Base-by-base conservation (phyloP, 2,329 filamentous ascomycete genomes). In the Lasiodiplodia citricola region DNA sequence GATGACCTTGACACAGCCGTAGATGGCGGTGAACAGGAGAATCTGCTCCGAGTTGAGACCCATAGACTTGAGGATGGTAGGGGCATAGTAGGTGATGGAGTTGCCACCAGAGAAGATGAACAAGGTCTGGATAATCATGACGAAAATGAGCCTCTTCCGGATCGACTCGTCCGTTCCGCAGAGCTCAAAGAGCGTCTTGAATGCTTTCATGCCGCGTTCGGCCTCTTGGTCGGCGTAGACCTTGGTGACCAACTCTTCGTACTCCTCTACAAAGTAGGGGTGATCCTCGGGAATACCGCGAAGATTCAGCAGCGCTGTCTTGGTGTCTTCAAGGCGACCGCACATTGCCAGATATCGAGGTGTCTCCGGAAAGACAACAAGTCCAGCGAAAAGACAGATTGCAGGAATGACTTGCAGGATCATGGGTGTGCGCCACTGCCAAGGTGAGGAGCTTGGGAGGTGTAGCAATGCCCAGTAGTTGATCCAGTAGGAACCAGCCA, bases 51-150 rank as follows among this genome's bases (percentile, higher is more conserved):
- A 60, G 35, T 38, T 41, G 31, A 60, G 56, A 23, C 56, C 56
- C 35, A 60, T 60, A 11, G 56, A 41, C n/a, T 60, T 23, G 7
- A 60, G 37, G 28, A 60, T 41, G 31, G n/a, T 60, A 2, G 56
- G 56, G 10, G 56, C 56, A 25, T 60, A 60, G 56, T 60, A 60
- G 31, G 56, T 60, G 37, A 60, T 60, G 5, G 56, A 60, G 18
- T 60, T 60, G 37, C 56, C 56, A 38, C 31, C 56, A 31, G 18
- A 41, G 31, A 60, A 41, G 31, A 60, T 60, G 37, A 60, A 60
- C 10, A 60, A 25, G 4, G 56, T 60, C 21, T 60, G 56, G 37
- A 60, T 44, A n/a, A 60, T 38, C 7, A 60, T 38, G 31, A 38
- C 31, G 37, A 60, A 60, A 4, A 60, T 35, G 10, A 60, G 18